These are phyloP conservation scores for Colletotrichum plurivorum DNA, from an alignment of 2,329 filamentous ascomycete genomes.

Conservation along the genomic window DNA sequence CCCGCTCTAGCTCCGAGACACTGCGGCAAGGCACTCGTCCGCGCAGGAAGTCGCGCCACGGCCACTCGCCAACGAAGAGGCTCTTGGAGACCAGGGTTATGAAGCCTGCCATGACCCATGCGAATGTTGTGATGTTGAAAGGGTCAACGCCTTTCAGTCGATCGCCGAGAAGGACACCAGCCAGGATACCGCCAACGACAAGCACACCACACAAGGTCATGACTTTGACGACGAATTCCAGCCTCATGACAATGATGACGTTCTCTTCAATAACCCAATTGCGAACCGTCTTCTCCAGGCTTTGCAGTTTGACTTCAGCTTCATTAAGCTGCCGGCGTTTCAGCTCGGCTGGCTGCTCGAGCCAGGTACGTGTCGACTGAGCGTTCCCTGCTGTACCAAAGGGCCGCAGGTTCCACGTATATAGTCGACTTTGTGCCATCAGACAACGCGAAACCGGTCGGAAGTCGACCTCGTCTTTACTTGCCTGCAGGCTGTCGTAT, in stretches of 20 bases:
- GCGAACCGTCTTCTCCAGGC: neutral
- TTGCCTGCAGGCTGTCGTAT: no score
- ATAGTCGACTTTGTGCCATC: no score
- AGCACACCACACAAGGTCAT: neutral
- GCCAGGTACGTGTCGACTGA: neutral
- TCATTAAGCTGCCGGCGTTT: neutral
- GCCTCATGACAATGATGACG: neutral
- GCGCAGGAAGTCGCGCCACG: slow-evolving; percentile 49
- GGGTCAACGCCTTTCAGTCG: slow-evolving; percentile 46
- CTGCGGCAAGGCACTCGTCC: slow-evolving; percentile 44
- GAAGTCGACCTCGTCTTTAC: no score
- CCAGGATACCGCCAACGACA: neutral
- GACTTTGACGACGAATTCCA: rapidly evolving
- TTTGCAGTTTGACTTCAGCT: neutral
- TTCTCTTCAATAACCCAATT: neutral
- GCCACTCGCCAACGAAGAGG: slow-evolving; percentile 45
- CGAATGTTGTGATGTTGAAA: slow-evolving; percentile 47
- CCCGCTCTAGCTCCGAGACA: slow-evolving; percentile 44
- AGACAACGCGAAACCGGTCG: no score
- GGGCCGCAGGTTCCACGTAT: no score
- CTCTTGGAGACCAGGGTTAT: slow-evolving; percentile 45
- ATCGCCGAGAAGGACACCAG: neutral
- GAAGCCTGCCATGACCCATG: slow-evolving; percentile 47
- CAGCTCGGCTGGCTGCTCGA: neutral
- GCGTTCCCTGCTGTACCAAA: no score